phyloP scores from a whole-genome alignment of 768 basidiomycete species.

The Ephemerocybe angulata region DNA sequence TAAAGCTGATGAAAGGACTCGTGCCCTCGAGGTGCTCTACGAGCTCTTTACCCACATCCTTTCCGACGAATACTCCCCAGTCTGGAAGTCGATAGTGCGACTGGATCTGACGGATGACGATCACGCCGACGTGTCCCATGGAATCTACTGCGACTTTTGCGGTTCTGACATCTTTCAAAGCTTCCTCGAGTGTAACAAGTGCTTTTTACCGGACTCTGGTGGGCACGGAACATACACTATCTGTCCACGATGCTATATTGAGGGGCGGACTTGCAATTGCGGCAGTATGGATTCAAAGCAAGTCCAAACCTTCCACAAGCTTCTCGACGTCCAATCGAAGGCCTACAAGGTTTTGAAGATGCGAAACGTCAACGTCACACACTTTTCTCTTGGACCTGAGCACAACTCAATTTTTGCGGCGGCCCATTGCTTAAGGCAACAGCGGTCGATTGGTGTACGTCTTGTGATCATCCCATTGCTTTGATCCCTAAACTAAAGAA shows the following conservation, averaged over 20 bases:
- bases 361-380: neutral
- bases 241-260: constrained; percentile 71
- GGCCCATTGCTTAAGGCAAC: no score
- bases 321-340: constrained; percentile 9
- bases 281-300: constrained; percentile 58
- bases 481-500: no score
- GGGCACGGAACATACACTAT: constrained; percentile 43
- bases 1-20: constrained; percentile 7
- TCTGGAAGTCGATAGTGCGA: constrained; percentile 1
- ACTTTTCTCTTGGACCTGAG: neutral
- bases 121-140: constrained; percentile 12
- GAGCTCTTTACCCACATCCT: constrained; percentile 51
- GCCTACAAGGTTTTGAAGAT: constrained; percentile 12
- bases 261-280: constrained; percentile 74
- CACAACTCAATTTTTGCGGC: neutral
- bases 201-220: constrained; percentile 20
- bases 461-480: no score
- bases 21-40: constrained; percentile 35
- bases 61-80: constrained; percentile 39
- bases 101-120: constrained; percentile 7
- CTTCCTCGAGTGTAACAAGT: constrained; percentile 66
- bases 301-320: neutral
- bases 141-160: constrained; percentile 72
- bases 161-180: constrained; percentile 78
- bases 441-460: no score